Evolutionary conservation across 2,329 filamentous ascomycete genomes (phyloP), one percentile per base, ranked within the genome.

Genomic region (Ceratocystis albifundus): DNA sequence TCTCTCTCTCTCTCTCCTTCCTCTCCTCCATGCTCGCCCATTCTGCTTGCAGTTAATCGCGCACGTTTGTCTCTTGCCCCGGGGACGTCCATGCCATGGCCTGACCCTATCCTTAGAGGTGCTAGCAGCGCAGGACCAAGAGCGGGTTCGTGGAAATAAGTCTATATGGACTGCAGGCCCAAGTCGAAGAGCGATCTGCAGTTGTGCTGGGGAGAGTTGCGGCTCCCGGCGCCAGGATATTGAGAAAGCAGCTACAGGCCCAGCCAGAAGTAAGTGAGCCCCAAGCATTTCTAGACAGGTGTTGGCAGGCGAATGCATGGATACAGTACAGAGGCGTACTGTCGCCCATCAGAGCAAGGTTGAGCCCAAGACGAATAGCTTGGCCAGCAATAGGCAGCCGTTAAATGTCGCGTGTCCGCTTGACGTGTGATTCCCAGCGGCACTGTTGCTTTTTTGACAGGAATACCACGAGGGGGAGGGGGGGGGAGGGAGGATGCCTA

Each of bases 111-210:
- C 20, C n/a, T 12, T 48, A 20, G 45, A 17, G 15, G 45, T 8
- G 50, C 53, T 57, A 28, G 53, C 53, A 32, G 25, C 53, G n/a
- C 28, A 57, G 15, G 53, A 28, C 53, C 53, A 57, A n/a, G 28
- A 6, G 25, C 53, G 8, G 53, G 53, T 28, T 57, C 25, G 53
- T 57, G 53, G 53, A 32, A 57, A 30, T 57, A 57, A 57, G 53
- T 57, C 53, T 57, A 57, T 57, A 25, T 57, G 15, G 53, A 57
- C 53, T 12, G 15, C 25, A 57, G 53, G 53, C 53, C 10, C 53
- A 6, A 30, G 53, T 57, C 25, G 2, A 57, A 25, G 28, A 57
- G 25, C 28, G 53, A 57, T 57, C 53, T 57, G 22, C 53, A 8
- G 53, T n/a, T 8, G 17, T 57, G 12, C 25, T 57, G 6, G 28